phyloP scores from a whole-genome alignment of 352 stramenopile genomes.

The Pythium phragmitis region DNA sequence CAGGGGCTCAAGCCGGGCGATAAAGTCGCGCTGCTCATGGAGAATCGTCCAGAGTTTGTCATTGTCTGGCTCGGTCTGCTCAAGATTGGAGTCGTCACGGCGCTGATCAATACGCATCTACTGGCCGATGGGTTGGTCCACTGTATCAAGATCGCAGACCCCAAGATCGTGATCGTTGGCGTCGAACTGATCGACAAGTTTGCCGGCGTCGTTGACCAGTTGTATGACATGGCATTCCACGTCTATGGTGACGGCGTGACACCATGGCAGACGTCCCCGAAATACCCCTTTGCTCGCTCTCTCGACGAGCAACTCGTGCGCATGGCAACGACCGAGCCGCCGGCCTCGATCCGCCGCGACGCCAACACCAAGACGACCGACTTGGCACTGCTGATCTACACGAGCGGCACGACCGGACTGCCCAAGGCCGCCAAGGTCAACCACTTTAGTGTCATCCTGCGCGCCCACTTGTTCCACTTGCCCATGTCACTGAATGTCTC shows the following conservation, averaged over 20 bases:
- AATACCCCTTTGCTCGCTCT: conserved; percentile 41
- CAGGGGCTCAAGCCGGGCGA: conserved; percentile 54
- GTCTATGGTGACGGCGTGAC: conserved; percentile 55
- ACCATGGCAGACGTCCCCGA: background rate
- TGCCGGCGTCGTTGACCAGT: conserved; percentile 31
- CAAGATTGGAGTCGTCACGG: conserved; percentile 83
- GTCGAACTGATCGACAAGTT: conserved; percentile 40
- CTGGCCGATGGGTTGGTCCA: conserved; percentile 67
- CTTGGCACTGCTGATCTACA: conserved; percentile 80
- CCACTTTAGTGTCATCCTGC: conserved; percentile 72
- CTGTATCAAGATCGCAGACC: conserved; percentile 63
- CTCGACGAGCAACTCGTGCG: conserved; percentile 36
- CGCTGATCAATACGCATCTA: conserved; percentile 84
- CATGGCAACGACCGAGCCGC: conserved; percentile 32
- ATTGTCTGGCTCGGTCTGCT: conserved; percentile 79
- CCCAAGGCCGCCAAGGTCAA: conserved; percentile 79
- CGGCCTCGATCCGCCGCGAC: conserved; percentile 30
- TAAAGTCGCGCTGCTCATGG: conserved; percentile 80
- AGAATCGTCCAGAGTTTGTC: conserved; percentile 85
- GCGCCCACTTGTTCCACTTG: conserved; percentile 54
- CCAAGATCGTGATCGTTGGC: conserved; percentile 69
- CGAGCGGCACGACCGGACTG: conserved; percentile 79
- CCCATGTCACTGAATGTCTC: conserved; percentile 51
- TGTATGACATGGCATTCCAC: conserved; percentile 46
- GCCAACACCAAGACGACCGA: conserved; percentile 49